Evolutionary conservation across 768 basidiomycete genomes (phyloP).

Genomic region (Myochromella boudieri): DNA sequence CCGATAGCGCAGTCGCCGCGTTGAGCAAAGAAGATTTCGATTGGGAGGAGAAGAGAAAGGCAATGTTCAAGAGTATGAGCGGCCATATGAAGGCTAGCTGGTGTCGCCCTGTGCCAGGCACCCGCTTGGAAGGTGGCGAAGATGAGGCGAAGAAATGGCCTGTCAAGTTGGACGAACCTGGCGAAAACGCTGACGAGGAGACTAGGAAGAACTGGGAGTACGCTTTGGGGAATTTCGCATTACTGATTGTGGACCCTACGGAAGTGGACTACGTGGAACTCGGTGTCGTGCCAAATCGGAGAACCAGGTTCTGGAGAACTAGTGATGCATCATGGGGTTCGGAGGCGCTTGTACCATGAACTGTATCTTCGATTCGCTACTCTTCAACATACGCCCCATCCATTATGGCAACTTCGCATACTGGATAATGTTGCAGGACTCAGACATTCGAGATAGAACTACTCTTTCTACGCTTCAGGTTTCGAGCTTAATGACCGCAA

Average conservation of each 20-base stretch:
- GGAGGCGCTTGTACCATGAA: conserved; percentile 63
- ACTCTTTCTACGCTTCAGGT: neutral
- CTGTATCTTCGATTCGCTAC: neutral
- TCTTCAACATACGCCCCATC: neutral
- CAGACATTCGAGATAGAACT: no score
- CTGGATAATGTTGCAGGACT: no score
- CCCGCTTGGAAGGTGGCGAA: conserved; percentile 44
- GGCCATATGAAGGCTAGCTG: conserved; percentile 69
- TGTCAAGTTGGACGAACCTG: conserved; percentile 45
- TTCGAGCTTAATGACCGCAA: no score
- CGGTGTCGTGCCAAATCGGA: conserved; percentile 51
- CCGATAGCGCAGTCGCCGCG: conserved; percentile 25
- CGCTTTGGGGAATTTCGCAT: conserved; percentile 67
- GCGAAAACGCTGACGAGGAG: conserved; percentile 37
- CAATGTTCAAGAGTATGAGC: conserved; percentile 59
- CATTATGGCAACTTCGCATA: no score
- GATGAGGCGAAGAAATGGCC: conserved; percentile 69
- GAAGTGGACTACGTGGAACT: conserved; percentile 73
- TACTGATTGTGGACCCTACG: conserved; percentile 69
- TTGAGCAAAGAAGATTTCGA: conserved; percentile 45
- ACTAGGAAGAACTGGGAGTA: conserved; percentile 45
- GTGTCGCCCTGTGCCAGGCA: conserved; percentile 69
- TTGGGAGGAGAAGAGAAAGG: conserved; percentile 67
- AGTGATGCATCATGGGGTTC: conserved; percentile 53
- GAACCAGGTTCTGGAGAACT: conserved; percentile 53